Conservation (phyloP, 73 alveolate genomes). For the Paramecium primaurelia region DNA sequence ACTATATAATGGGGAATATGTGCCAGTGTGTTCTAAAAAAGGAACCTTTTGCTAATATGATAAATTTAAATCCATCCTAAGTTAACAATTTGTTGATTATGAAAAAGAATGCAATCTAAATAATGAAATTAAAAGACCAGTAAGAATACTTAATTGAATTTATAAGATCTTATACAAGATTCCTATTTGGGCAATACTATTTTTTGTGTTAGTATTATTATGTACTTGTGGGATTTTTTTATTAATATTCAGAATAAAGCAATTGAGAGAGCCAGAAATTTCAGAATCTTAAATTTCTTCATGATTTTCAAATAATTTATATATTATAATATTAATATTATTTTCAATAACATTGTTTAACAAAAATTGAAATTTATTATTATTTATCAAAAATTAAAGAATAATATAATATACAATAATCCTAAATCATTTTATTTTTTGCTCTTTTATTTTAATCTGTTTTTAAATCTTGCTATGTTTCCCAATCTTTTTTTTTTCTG, state of each 20-base stretch:
- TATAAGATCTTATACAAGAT: not conserved
- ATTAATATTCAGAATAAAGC: not conserved
- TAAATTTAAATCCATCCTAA: slow-evolving; percentile 1
- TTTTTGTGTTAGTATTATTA: not conserved
- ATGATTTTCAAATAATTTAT: not conserved
- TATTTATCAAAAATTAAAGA: no score
- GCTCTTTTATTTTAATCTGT: not conserved
- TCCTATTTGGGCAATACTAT: not conserved
- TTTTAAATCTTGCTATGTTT: not conserved
- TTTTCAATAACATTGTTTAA: not conserved
- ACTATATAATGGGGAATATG: slow-evolving; percentile 42
- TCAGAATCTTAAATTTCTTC: not conserved
- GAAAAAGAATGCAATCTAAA: slow-evolving; percentile 1
- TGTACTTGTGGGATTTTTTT: not conserved
- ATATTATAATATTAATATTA: not conserved
- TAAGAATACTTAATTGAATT: not conserved
- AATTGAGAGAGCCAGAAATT: not conserved
- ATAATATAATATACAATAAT: not conserved
- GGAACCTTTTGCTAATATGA: not conserved
- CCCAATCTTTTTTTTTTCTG: not conserved
- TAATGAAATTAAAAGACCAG: not conserved
- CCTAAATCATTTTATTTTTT: not conserved
- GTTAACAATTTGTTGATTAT: not conserved
- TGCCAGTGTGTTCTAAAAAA: slow-evolving; percentile 23
- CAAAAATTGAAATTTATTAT: no score